phyloP scores from a whole-genome alignment of 331 rosid genomes.

The Quercus lobata region DNA sequence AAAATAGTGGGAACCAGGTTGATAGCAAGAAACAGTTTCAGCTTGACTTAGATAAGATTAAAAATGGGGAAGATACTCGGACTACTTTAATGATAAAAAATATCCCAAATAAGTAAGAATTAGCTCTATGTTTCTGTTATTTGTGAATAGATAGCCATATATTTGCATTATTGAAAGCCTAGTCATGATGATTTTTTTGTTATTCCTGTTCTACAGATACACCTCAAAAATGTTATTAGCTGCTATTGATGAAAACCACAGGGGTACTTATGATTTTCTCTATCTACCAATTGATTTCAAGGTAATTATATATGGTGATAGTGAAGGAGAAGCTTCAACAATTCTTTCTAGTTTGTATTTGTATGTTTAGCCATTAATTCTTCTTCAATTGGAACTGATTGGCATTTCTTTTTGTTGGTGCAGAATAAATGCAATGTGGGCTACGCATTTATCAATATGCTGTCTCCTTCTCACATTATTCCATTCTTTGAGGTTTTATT shows the following conservation, averaged over 20 bases:
- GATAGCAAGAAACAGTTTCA: slow-evolving; percentile 76
- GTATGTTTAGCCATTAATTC: not conserved
- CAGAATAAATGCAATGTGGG: slow-evolving; percentile 95
- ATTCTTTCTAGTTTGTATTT: not conserved
- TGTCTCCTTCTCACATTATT: slow-evolving; percentile 72
- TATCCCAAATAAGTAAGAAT: slow-evolving; percentile 82
- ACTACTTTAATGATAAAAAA: slow-evolving; percentile 87
- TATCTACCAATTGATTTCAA: slow-evolving; percentile 89
- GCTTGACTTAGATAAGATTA: slow-evolving; percentile 80
- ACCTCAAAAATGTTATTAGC: slow-evolving; percentile 88
- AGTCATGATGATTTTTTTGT: slow-evolving; percentile 8
- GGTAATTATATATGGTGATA: slow-evolving; percentile 36
- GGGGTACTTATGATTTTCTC: slow-evolving; percentile 84
- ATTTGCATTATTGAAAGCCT: not conserved
- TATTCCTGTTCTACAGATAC: slow-evolving; percentile 49
- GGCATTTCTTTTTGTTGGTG: slow-evolving; percentile 21
- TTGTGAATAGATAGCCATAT: not conserved
- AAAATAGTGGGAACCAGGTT: slow-evolving; percentile 61
- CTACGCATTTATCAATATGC: slow-evolving; percentile 89
- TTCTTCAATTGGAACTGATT: slow-evolving; percentile 12
- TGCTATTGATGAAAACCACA: slow-evolving; percentile 77
- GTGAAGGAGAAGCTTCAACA: not conserved
- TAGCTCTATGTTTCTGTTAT: slow-evolving; percentile 2
- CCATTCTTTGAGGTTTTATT: slow-evolving; percentile 67
- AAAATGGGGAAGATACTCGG: slow-evolving; percentile 60